Conservation (phyloP, 768 basidiomycete species). For the Termitomyces heimii region DNA sequence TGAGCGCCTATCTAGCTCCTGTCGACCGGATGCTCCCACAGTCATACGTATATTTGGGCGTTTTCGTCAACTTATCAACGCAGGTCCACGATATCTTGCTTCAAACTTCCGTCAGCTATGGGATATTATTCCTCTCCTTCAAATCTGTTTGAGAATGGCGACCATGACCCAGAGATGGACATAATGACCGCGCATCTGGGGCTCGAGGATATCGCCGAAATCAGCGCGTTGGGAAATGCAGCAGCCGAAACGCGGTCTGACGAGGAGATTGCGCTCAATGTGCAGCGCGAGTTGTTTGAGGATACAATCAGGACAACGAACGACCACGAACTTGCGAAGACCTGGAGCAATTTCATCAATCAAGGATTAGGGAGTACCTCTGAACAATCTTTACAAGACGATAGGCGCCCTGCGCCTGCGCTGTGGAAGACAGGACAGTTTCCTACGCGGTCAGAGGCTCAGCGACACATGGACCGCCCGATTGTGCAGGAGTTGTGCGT, state of each 20-base stretch:
- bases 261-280: slow-evolving; percentile 12
- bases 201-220: slow-evolving; percentile 5
- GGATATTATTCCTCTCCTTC: background rate
- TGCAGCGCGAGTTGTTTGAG: slow-evolving; percentile 7
- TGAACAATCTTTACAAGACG: slow-evolving; percentile 11
- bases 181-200: slow-evolving; percentile 1
- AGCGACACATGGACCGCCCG: slow-evolving; percentile 9
- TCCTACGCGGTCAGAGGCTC: slow-evolving; percentile 8
- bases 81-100: background rate
- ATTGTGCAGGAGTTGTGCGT: background rate
- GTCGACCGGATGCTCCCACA: background rate
- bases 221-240: slow-evolving; percentile 8
- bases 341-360: slow-evolving; percentile 9
- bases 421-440: slow-evolving; percentile 1
- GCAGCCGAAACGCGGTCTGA: slow-evolving; percentile 10
- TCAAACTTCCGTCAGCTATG: background rate
- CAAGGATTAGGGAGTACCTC: background rate
- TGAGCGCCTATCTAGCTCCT: background rate
- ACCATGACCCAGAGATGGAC: background rate
- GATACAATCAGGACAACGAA: background rate
- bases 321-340: slow-evolving; percentile 9
- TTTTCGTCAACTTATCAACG: background rate
- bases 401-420: slow-evolving; percentile 8
- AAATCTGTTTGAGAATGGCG: background rate
- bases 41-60: background rate